phyloP scores from a whole-genome alignment of 164 flowering plant genomes.

The Paratinospora sagittata region DNA sequence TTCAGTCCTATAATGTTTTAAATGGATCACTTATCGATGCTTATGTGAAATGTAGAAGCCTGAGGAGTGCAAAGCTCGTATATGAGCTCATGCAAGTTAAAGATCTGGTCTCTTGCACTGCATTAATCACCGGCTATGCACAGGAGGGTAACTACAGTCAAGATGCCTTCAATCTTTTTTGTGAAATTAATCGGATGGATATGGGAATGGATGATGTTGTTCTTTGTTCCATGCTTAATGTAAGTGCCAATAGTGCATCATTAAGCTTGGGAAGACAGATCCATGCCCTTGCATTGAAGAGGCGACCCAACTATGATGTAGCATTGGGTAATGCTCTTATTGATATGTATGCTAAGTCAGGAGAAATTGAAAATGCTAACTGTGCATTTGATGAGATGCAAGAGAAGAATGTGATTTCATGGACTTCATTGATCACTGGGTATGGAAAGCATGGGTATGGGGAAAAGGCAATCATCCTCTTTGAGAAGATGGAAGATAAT shows the following conservation, averaged over 20 bases:
- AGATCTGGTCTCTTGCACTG: conserved; percentile 53
- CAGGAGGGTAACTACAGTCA: conserved; percentile 23
- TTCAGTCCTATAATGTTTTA: conserved; percentile 32
- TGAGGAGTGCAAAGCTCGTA: conserved; percentile 37
- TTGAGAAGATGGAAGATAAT: conserved; percentile 48
- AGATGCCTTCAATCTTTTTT: conserved; percentile 49
- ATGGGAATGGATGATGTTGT: conserved; percentile 41
- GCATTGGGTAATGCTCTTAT: conserved; percentile 65
- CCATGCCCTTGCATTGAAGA: conserved; percentile 50
- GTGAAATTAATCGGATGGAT: conserved; percentile 29
- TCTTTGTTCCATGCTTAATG: conserved; percentile 54
- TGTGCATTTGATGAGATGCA: conserved; percentile 53
- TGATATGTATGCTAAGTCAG: conserved; percentile 75
- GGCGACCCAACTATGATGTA: conserved; percentile 32
- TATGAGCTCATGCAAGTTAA: conserved; percentile 31
- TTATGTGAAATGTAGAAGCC: conserved; percentile 57
- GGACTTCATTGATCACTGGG: conserved; percentile 71
- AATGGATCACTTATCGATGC: conserved; percentile 54
- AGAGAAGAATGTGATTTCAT: conserved; percentile 58
- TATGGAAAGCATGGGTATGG: conserved; percentile 65
- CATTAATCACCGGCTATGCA: conserved; percentile 59
- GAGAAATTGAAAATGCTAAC: conserved; percentile 50
- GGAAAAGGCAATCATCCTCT: conserved; percentile 45
- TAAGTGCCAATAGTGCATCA: conserved; percentile 50
- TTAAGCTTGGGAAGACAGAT: conserved; percentile 56